Base-by-base conservation (phyloP, 225 moss, liverwort and hornwort species). In the Anthoceros angustus region DNA sequence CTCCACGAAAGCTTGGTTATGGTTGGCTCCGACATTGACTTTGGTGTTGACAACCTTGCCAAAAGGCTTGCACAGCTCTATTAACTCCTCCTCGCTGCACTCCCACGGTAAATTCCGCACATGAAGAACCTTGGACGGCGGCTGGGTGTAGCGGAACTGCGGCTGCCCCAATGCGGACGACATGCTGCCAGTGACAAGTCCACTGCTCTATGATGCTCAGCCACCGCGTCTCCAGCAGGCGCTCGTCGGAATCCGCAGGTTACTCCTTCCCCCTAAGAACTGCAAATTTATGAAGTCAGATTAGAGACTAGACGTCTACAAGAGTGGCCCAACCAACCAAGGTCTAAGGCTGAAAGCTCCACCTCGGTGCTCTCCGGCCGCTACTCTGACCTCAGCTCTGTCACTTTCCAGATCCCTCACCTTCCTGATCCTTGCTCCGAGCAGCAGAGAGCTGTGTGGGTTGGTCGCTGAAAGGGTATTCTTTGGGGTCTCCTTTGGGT, bases 1-100 rank as follows among this genome's bases (percentile, higher is more conserved):
- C 75, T 98, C 98, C 39, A 98, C 92, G 72, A 92, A 98, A 20
- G 98, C 98, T 74, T 98, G 98, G 63, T 98, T 98, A 80, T 98
- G 98, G 74, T 98, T 98, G 45, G 98, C 98, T n/a, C 98, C 98
- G 21, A 98, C 98, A 75, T 98, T 98, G 81, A 98, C 92, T 87
- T 98, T 98, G 71, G 98, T 98, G 73, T 98, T 98, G 65, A 98
- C 98, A 16, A 98, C 98, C 77, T 92, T 98, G 45, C 98, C 98
- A 70, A 98, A 98, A 10, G 98, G 98, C 82, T 92, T 98, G 73
- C 98, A 98, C 0, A 98, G 79, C 77, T 98, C 92, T 69, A 98
- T 80, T 68, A 98, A 86, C 86, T 98, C 98, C 80, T 98, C 98
- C 69, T 92, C 92, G 77, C 98, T 98, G 80, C 98, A 98, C 79